Evolutionary conservation across 106 monocot species (phyloP).

Genomic region (Dioscorea zingiberensis): DNA sequence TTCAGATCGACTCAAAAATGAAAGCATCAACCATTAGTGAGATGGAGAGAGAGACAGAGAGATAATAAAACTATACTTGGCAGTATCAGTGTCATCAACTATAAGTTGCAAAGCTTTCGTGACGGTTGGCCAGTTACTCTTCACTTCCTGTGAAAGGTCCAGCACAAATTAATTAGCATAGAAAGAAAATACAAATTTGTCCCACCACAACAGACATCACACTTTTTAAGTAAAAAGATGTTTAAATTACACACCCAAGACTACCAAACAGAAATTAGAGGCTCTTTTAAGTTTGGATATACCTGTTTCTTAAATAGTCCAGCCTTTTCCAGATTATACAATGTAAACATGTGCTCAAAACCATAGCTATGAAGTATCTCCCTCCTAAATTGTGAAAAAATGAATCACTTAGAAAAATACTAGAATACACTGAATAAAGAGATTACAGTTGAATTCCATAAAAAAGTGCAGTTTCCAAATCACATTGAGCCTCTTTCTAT

Average conservation of each 20-base stretch:
- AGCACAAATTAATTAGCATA: not conserved
- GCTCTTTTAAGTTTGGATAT: not conserved
- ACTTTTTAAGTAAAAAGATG: not conserved
- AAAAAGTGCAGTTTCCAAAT: no score
- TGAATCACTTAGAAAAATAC: not conserved
- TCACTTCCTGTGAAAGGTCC: constrained; percentile 59
- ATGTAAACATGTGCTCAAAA: constrained; percentile 68
- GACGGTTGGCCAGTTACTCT: constrained; percentile 73
- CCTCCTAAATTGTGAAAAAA: constrained; percentile 28
- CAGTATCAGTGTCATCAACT: constrained; percentile 65
- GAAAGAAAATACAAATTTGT: not conserved
- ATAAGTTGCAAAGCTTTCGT: constrained; percentile 77
- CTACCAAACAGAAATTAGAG: no score
- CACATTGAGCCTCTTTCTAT: no score
- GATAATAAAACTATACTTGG: constrained; percentile 44
- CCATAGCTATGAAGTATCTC: constrained; percentile 81
- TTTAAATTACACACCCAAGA: not conserved
- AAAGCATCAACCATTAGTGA: no score
- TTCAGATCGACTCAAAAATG: no score
- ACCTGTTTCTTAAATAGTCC: constrained; percentile 71
- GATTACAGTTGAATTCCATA: no score
- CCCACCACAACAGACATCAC: not conserved
- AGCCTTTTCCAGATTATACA: constrained; percentile 66
- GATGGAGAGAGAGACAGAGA: no score
- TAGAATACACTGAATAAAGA: no score